A percentile compares a stretch with the other conserved stretches of the same genome.
phyloP scores from a whole-genome alignment of 306 rosid genomes.

The Vigna nakashimae region DNA sequence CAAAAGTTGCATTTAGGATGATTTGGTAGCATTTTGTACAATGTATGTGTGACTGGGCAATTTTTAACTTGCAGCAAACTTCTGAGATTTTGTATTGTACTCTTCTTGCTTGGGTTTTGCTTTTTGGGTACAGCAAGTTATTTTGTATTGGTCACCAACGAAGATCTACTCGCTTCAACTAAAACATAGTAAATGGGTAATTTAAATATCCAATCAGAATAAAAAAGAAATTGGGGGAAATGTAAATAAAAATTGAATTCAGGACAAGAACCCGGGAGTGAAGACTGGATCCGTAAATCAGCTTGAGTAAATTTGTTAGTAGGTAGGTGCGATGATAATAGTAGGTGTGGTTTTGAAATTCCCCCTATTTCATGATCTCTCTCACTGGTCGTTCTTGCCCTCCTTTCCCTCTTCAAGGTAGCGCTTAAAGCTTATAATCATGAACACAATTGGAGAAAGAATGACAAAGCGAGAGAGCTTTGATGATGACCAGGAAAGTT shows the following conservation, averaged over 20 bases:
- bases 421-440: conserved; percentile 29
- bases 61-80: neutral
- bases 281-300: conserved; percentile 12
- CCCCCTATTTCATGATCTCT: neutral
- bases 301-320: neutral
- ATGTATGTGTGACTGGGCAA: neutral
- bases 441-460: conserved; percentile 39
- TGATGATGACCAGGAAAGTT: conserved; percentile 48
- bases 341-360: conserved; percentile 16
- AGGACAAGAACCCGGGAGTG: neutral
- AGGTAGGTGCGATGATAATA: neutral
- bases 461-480: conserved; percentile 31
- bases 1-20: neutral
- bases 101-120: conserved; percentile 1
- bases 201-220: neutral
- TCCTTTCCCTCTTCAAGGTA: conserved; percentile 27
- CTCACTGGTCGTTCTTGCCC: neutral
- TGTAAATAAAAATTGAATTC: neutral
- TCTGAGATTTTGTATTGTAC: neutral
- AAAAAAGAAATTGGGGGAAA: neutral
- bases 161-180: conserved; percentile 11
- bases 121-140: conserved; percentile 1
- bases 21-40: conserved; percentile 8
- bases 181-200: neutral
- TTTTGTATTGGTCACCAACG: neutral